Evolutionary conservation across 1,139 yeast species (phyloP).

Genomic region (Arxiozyma slooffiae): DNA sequence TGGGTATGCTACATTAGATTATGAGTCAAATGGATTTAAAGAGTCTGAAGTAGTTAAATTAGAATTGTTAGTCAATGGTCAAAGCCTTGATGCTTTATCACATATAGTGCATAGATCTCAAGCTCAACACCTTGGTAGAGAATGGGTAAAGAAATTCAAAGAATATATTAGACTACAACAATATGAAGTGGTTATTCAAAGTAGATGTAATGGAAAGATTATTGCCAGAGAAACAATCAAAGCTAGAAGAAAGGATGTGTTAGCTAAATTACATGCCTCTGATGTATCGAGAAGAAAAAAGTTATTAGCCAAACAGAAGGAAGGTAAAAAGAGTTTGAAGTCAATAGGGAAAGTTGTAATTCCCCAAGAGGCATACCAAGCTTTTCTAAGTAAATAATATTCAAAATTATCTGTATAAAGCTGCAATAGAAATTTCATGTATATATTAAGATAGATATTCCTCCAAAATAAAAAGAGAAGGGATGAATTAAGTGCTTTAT

Average conservation of each 20-base stretch:
- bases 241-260: constrained; percentile 87
- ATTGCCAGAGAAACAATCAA: constrained; percentile 89
- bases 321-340: constrained; percentile 82
- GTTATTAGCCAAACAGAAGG: constrained; percentile 79
- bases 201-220: constrained; percentile 71
- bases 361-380: constrained; percentile 77
- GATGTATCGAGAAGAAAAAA: constrained; percentile 87
- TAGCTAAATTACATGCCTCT: constrained; percentile 86
- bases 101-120: constrained; percentile 81
- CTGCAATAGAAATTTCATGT: neutral
- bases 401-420: neutral
- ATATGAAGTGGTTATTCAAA: constrained; percentile 89
- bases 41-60: constrained; percentile 75
- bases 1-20: constrained; percentile 91
- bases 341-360: constrained; percentile 68
- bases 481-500: neutral
- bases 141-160: constrained; percentile 74
- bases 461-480: neutral
- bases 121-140: constrained; percentile 61
- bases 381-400: constrained; percentile 37
- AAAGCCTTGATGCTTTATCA: constrained; percentile 83
- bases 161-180: constrained; percentile 71
- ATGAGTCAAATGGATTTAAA: constrained; percentile 84
- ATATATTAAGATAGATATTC: neutral
- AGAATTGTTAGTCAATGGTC: constrained; percentile 84